Conservation (phyloP, 352 stramenopile species). For the Phytophthora lateralis region DNA sequence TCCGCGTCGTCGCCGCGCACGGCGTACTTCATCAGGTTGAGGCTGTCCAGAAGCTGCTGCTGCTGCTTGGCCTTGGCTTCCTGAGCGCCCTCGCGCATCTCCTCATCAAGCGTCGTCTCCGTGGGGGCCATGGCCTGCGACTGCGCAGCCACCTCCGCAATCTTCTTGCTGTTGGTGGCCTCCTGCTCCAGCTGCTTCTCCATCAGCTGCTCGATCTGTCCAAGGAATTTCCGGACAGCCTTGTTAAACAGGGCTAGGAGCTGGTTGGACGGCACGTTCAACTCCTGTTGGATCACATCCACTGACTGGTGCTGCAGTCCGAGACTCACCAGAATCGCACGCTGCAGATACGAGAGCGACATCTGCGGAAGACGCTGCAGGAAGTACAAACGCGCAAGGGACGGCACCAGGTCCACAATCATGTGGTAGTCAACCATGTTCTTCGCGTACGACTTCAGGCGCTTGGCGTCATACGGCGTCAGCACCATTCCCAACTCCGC, state of each 20-base stretch:
- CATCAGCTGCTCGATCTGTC: slow-evolving; percentile 77
- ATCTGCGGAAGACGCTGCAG: slow-evolving; percentile 92
- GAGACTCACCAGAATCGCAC: slow-evolving; percentile 95
- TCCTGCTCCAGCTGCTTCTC: slow-evolving; percentile 89
- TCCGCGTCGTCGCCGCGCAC: slow-evolving; percentile 94
- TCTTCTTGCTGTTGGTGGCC: slow-evolving; percentile 59
- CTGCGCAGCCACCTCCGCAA: slow-evolving; percentile 51
- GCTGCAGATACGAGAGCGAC: slow-evolving; percentile 95
- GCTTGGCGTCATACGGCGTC: slow-evolving; percentile 97
- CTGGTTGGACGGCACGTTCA: slow-evolving; percentile 95
- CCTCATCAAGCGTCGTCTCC: slow-evolving; percentile 80
- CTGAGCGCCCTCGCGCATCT: slow-evolving; percentile 73
- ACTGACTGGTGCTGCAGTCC: slow-evolving; percentile 94
- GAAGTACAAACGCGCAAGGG: slow-evolving; percentile 96
- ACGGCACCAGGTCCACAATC: slow-evolving; percentile 97
- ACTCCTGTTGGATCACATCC: slow-evolving; percentile 92
- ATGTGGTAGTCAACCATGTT: slow-evolving; percentile 99
- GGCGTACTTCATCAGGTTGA: slow-evolving; percentile 96
- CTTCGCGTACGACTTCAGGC: slow-evolving; percentile 97
- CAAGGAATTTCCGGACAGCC: slow-evolving; percentile 89
- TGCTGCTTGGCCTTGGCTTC: slow-evolving; percentile 86
- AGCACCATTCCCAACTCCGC: slow-evolving; percentile 93
- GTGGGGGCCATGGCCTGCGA: slow-evolving; percentile 85
- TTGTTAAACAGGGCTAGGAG: slow-evolving; percentile 99
- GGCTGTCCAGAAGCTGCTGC: slow-evolving; percentile 84